Evolutionary conservation across 2,329 filamentous ascomycete genomes (phyloP), one percentile per base, ranked within the genome.

Genomic region (Ceratocystis harringtonii): DNA sequence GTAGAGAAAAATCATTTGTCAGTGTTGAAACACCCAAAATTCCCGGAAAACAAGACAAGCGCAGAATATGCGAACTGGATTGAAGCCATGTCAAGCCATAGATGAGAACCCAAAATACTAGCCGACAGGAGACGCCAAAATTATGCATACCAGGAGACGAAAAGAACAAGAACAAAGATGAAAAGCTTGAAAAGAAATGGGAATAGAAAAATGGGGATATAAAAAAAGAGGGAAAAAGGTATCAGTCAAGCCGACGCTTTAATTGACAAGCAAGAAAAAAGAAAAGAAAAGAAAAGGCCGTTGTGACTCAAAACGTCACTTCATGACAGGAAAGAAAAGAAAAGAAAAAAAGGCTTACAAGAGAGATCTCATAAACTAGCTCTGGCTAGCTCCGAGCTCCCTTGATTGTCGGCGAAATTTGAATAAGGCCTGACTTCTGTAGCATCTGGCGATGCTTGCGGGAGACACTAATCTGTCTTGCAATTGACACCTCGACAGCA

Each of bases 391-490:
- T 10, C 55, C 44, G 64, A 52, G 69, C 73, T 75, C 15, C 74
- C 62, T 52, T 45, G 12, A 28, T 22, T 7, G 67, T 67, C 1
- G 67, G 58, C 1, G 66, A 66, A 3, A 66, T 66, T 17, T 68
- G 57, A 52, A 68, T 65, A 12, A 68, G 36, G 60, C 41, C 68
- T 64, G 63, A 64, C 36, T 65, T 68, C 52, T 68, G 66, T 1
- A 87, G 74, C 68, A 86, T 74, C 70, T 81, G 79, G 19, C 81
- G 77, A 72, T 87, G 85, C 72, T 84, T 79, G 12, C 80, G 76
- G 12, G 84, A 86, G 30, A 88, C 76, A 69, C 82, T 86, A 69
- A 88, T 86, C 72, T 88, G 84, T 1, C 86, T 78, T 0, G 85
- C 85, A 69, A 88, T 87, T 1, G 84, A 87, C 58, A 86, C 78